phyloP scores from a whole-genome alignment of 1,284 basidiomycete species.

The Caloboletus inedulis region DNA sequence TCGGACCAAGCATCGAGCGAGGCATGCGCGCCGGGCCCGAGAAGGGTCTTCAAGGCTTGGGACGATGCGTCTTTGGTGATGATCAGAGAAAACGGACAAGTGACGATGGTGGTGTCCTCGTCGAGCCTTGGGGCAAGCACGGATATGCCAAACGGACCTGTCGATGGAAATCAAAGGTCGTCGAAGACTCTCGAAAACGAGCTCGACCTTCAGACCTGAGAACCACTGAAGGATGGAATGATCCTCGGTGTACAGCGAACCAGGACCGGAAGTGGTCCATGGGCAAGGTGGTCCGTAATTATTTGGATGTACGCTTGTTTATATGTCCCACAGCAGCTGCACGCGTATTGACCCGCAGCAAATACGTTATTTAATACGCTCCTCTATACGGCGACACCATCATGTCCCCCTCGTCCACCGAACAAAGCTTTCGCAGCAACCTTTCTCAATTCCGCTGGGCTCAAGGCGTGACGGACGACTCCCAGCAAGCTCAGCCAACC shows the following conservation, averaged over 20 bases:
- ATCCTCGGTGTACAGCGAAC: conserved; percentile 15
- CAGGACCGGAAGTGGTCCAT: conserved; percentile 19
- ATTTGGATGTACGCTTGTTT: neutral
- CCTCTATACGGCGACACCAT: too few relatives aligned
- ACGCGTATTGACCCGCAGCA: neutral
- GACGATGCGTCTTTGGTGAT: conserved; percentile 59
- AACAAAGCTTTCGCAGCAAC: conserved; percentile 66
- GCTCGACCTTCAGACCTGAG: conserved; percentile 9
- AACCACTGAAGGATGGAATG: conserved; percentile 16
- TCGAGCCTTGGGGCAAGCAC: conserved; percentile 53
- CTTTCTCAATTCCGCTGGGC: conserved; percentile 88
- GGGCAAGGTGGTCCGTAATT: neutral
- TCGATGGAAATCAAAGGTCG: conserved; percentile 5
- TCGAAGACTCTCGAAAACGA: neutral
- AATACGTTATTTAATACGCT: too few relatives aligned
- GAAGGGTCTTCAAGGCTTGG: conserved; percentile 42
- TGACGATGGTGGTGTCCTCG: conserved; percentile 56
- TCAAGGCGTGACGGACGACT: conserved; percentile 70
- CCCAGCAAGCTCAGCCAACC: conserved; percentile 42
- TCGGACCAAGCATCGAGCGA: conserved; percentile 52
- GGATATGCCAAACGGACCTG: conserved; percentile 54
- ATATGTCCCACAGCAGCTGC: neutral
- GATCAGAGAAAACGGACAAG: conserved; percentile 72
- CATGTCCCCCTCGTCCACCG: conserved; percentile 34
- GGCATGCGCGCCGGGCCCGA: conserved; percentile 27